Evolutionary conservation across 2,329 filamentous ascomycete species (phyloP).

Genomic region (Fusarium humuli): DNA sequence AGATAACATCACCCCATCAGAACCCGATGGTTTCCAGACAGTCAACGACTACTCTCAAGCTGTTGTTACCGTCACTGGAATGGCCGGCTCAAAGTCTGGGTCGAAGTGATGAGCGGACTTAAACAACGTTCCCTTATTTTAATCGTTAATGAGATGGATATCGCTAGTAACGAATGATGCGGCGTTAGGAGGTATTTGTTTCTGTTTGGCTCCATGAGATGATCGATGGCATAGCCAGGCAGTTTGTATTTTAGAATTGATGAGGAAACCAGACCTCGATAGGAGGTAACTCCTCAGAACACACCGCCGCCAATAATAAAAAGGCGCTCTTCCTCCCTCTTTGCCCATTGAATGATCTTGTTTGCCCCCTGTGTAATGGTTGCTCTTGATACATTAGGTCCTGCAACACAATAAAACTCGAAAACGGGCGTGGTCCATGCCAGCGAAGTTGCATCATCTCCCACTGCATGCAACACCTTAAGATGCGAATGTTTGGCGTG

Average conservation of each 20-base stretch:
- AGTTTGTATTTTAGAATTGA: slow-evolving; percentile 38
- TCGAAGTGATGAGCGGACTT: slow-evolving; percentile 20
- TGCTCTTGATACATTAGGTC: slow-evolving; percentile 72
- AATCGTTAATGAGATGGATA: slow-evolving; percentile 23
- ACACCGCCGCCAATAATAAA: slow-evolving; percentile 99
- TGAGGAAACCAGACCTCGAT: slow-evolving; percentile 37
- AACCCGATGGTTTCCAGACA: slow-evolving; percentile 23
- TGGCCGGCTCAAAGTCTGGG: slow-evolving; percentile 27
- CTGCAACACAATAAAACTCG: slow-evolving; percentile 95
- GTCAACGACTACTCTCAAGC: slow-evolving; percentile 21
- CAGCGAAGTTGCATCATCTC: slow-evolving; percentile 79
- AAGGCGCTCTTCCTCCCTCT: slow-evolving; percentile 89
- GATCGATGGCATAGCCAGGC: slow-evolving; percentile 28
- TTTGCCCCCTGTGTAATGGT: slow-evolving; percentile 87
- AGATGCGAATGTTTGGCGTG: slow-evolving; percentile 86
- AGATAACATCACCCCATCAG: slow-evolving; percentile 30
- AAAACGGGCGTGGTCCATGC: slow-evolving; percentile 93
- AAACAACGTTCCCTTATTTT: slow-evolving; percentile 5
- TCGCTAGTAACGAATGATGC: slow-evolving; percentile 41
- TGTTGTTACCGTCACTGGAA: slow-evolving; percentile 30
- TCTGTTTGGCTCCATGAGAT: slow-evolving; percentile 30
- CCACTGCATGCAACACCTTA: slow-evolving; percentile 85
- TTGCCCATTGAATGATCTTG: slow-evolving; percentile 90
- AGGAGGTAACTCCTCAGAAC: slow-evolving; percentile 58
- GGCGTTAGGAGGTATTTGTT: slow-evolving; percentile 41